Evolutionary conservation across 2,329 filamentous ascomycete genomes (phyloP).

Genomic region (Cryphonectria parasitica): DNA sequence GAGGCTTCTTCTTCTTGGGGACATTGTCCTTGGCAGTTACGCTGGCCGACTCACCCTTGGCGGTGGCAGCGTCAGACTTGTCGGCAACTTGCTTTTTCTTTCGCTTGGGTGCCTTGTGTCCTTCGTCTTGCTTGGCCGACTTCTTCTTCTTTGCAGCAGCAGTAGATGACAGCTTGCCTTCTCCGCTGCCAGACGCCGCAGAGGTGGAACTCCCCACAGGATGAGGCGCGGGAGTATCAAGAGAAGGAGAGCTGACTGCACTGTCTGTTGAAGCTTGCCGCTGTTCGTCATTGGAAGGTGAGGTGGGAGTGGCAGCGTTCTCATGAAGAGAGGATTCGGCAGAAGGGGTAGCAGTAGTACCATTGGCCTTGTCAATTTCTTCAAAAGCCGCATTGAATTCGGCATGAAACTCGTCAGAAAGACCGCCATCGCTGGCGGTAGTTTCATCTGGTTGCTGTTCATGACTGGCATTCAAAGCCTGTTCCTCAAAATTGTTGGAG

Average conservation of each 20-base stretch:
- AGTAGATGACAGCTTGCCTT: neutral
- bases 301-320: neutral
- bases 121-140: neutral
- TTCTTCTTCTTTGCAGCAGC: too few relatives aligned
- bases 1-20: neutral
- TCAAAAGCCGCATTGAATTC: neutral
- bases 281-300: neutral
- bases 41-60: neutral
- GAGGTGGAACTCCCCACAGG: neutral
- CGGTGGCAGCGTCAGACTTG: neutral
- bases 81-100: constrained; percentile 5
- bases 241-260: neutral
- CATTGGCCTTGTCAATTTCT: neutral
- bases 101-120: neutral
- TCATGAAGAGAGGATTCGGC: neutral
- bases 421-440: neutral
- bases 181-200: neutral
- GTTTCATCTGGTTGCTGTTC: neutral
- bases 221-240: neutral
- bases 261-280: neutral
- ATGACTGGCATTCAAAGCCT: neutral
- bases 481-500: neutral
- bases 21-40: neutral
- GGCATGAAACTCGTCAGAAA: neutral
- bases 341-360: neutral